Evolutionary conservation across 2,329 filamentous ascomycete species (phyloP).

Genomic region (Aspergillus alliaceus): DNA sequence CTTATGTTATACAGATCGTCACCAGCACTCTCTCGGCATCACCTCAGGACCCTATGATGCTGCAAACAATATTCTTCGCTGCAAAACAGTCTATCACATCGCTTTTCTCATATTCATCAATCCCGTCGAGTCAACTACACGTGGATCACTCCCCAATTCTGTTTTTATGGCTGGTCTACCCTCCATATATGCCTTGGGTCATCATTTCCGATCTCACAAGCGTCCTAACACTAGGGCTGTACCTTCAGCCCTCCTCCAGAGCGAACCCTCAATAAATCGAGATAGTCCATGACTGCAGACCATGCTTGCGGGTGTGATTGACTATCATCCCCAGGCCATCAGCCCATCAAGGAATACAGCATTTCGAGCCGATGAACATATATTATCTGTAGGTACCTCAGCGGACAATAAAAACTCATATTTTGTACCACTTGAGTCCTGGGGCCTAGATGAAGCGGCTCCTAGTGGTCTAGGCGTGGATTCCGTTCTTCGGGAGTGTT

Average conservation of each 20-base stretch:
- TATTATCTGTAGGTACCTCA: not conserved
- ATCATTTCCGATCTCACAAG: not conserved
- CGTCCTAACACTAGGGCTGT: not conserved
- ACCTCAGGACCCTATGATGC: not conserved
- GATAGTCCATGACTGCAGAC: not conserved
- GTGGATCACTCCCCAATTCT: not conserved
- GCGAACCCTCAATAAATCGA: not conserved
- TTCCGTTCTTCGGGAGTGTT: not conserved
- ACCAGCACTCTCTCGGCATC: not conserved
- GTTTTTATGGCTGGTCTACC: not conserved
- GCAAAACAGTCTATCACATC: not conserved
- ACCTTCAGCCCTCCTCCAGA: not conserved
- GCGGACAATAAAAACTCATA: not conserved
- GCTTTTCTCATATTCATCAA: not conserved
- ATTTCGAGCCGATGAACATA: not conserved
- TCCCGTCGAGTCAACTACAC: not conserved
- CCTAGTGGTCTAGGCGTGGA: not conserved
- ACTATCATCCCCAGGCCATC: not conserved
- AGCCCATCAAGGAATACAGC: not conserved
- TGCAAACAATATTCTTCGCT: not conserved
- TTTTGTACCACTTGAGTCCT: not conserved
- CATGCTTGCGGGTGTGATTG: not conserved
- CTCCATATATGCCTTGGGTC: not conserved
- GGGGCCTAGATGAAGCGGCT: not conserved
- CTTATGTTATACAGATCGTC: not conserved